A percentile compares a stretch with the other conserved stretches of the same genome.
phyloP scores from a whole-genome alignment of 2,329 filamentous ascomycete genomes.

The Penicillium aurantiogriseum region DNA sequence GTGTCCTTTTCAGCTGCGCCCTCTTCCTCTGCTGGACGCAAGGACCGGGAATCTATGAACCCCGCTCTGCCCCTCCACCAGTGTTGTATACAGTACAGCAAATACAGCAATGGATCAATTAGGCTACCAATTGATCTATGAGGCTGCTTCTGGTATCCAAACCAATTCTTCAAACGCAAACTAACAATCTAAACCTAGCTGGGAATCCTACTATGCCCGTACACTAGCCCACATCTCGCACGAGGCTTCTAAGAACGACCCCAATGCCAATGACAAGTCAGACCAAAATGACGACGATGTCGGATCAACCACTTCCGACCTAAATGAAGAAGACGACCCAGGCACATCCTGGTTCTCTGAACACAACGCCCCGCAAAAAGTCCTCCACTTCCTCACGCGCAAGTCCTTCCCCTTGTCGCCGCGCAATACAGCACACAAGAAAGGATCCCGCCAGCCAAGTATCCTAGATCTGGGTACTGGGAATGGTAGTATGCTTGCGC shows the following conservation, averaged over 20 bases:
- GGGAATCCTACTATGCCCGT: conserved; percentile 55
- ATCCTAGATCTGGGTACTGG: conserved; percentile 90
- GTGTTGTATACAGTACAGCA: background rate
- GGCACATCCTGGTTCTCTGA: conserved; percentile 98
- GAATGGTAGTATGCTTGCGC: conserved; percentile 87
- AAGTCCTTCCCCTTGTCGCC: conserved; percentile 47
- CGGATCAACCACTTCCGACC: conserved; percentile 47
- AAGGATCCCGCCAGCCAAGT: conserved; percentile 22
- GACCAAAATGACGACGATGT: conserved; percentile 47
- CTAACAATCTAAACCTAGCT: conserved; percentile 51
- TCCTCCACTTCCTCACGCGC: conserved; percentile 65
- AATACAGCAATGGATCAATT: background rate
- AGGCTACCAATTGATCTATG: background rate
- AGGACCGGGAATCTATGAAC: background rate
- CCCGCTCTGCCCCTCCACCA: conserved; percentile 7
- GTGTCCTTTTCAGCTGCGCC: conserved; percentile 30
- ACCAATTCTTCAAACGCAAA: background rate
- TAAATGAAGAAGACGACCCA: conserved; percentile 69
- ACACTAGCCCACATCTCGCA: conserved; percentile 41
- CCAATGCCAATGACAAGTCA: conserved; percentile 36
- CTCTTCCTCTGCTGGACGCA: background rate
- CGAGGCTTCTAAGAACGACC: conserved; percentile 2
- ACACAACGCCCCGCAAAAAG: conserved; percentile 78
- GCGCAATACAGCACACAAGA: conserved; percentile 28
- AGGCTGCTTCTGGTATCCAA: background rate